Conservation (phyloP, 2,329 filamentous ascomycete genomes). For the Sclerotinia minor region DNA sequence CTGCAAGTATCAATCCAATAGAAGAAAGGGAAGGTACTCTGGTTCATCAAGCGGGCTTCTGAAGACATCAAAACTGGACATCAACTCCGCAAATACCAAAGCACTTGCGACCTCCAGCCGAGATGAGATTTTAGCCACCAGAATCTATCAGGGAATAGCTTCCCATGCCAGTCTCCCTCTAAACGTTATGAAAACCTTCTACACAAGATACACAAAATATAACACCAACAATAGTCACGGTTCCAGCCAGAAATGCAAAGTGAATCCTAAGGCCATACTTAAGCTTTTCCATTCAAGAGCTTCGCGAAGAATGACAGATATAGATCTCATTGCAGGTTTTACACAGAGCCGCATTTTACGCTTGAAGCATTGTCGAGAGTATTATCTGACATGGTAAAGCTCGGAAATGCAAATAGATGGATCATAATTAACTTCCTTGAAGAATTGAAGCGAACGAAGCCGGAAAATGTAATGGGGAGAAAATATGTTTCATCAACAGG, state of each 20-base stretch:
- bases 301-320: constrained; percentile 34
- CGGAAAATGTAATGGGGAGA: constrained; percentile 38
- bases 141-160: constrained; percentile 33
- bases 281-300: constrained; percentile 41
- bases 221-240: constrained; percentile 19
- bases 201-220: constrained; percentile 27
- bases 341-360: constrained; percentile 41
- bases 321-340: constrained; percentile 38
- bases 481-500: constrained; percentile 42
- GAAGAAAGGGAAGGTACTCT: constrained; percentile 34
- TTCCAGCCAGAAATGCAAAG: constrained; percentile 24
- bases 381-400: constrained; percentile 32
- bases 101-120: constrained; percentile 37
- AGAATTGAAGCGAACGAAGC: constrained; percentile 33
- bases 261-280: constrained; percentile 37
- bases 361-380: constrained; percentile 43
- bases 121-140: constrained; percentile 38
- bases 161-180: constrained; percentile 9
- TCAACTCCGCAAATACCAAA: constrained; percentile 38
- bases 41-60: constrained; percentile 42
- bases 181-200: constrained; percentile 23
- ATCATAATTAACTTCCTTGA: constrained; percentile 22
- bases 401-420: constrained; percentile 37
- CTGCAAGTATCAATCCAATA: constrained; percentile 32
- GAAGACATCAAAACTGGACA: constrained; percentile 41